A percentile compares a stretch with the other conserved stretches of the same genome.
These are phyloP conservation scores for Salix caprea DNA, from an alignment of 345 rosid species.

Conservation along the genomic window DNA sequence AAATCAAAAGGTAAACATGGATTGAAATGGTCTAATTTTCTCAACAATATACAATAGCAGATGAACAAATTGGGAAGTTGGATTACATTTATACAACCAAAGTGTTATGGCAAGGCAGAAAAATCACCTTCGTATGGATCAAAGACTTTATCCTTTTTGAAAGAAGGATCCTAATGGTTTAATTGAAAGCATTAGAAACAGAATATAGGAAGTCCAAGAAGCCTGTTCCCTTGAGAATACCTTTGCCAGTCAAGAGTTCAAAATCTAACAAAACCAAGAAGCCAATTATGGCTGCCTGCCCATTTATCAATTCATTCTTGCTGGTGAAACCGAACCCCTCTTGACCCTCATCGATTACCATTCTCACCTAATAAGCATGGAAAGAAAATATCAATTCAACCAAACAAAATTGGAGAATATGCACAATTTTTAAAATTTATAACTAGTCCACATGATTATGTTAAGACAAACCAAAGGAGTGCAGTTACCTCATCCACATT, in stretches of 20 bases:
- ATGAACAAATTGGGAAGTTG: background rate
- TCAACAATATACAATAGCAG: conserved; percentile 7
- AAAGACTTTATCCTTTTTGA: background rate
- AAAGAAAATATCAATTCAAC: background rate
- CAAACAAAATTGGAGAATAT: background rate
- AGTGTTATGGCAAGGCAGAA: background rate
- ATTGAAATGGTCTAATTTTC: background rate
- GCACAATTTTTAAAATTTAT: background rate
- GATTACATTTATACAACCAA: background rate
- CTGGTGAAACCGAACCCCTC: conserved; percentile 75
- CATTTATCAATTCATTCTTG: conserved; percentile 82
- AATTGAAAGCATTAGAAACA: conserved; percentile 67
- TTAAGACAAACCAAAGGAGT: background rate
- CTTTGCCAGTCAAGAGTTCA: conserved; percentile 90
- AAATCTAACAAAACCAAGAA: conserved; percentile 83
- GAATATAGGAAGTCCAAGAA: conserved; percentile 82
- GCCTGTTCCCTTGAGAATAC: conserved; percentile 86
- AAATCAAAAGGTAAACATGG: background rate
- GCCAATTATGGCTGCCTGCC: conserved; percentile 87
- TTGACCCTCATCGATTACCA: conserved; percentile 70
- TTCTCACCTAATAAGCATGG: conserved; percentile 57
- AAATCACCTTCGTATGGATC: conserved; percentile 5
- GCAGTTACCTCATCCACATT: conserved; percentile 78
- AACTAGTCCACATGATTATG: background rate
- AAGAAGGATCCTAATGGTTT: conserved; percentile 16